Evolutionary conservation across 1,284 basidiomycete species (phyloP).

Genomic region (Testicularia cyperi): DNA sequence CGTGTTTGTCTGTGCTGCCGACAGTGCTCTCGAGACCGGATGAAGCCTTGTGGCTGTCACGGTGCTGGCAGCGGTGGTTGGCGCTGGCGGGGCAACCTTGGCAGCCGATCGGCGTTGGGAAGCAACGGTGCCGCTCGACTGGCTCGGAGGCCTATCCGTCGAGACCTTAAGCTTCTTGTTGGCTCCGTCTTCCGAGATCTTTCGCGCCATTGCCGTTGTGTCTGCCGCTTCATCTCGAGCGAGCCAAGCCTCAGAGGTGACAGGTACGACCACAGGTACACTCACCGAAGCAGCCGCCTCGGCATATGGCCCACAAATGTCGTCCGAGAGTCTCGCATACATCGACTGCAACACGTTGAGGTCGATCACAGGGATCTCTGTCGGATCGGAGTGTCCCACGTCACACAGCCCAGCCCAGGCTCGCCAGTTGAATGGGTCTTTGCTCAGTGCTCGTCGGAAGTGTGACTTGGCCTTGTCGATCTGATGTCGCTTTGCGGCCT

Average conservation of each 20-base stretch:
- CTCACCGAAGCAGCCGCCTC: constrained; percentile 9
- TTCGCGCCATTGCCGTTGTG: constrained; percentile 14
- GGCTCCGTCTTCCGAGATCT: constrained; percentile 29
- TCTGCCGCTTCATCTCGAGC: not conserved
- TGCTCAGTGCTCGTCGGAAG: constrained; percentile 29
- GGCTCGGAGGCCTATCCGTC: constrained; percentile 15
- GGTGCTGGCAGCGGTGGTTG: constrained; percentile 24
- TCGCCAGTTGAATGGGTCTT: constrained; percentile 50
- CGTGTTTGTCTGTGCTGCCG: constrained; percentile 25
- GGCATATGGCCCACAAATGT: constrained; percentile 12
- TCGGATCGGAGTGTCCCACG: constrained; percentile 19
- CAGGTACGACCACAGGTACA: not conserved
- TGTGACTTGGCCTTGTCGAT: constrained; percentile 27
- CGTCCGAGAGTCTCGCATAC: constrained; percentile 5
- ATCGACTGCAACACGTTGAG: constrained; percentile 13
- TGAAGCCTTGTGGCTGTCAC: constrained; percentile 24
- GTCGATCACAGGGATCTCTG: constrained; percentile 6
- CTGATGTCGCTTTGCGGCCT: constrained; percentile 33
- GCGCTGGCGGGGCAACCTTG: constrained; percentile 16
- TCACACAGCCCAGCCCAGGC: constrained; percentile 53
- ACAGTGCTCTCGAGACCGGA: constrained; percentile 20
- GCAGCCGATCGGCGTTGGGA: constrained; percentile 6
- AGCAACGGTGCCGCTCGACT: constrained; percentile 9
- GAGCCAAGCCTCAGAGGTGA: not conserved
- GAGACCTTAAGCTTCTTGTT: constrained; percentile 37